These are phyloP conservation scores for Tanacetum coccineum DNA, from an alignment of 129 eudicot genomes.

Conservation along the genomic window DNA sequence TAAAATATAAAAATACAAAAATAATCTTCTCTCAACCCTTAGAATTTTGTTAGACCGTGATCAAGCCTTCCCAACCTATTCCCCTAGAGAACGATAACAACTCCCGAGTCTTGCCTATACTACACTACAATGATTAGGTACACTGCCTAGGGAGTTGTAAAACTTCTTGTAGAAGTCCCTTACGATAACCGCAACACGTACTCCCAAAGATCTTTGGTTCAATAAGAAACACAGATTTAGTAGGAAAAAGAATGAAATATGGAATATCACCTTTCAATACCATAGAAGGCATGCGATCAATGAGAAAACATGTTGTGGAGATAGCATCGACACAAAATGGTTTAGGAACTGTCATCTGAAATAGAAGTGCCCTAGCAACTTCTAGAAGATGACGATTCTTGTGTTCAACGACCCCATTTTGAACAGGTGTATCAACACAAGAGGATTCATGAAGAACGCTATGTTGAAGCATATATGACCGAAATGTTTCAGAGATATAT, in stretches of 20 bases:
- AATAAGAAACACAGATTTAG: neutral
- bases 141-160: too few relatives aligned
- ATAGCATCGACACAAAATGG: conserved; percentile 1
- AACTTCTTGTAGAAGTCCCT: too few relatives aligned
- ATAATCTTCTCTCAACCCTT: too few relatives aligned
- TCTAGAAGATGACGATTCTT: conserved; percentile 9
- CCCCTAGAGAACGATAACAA: too few relatives aligned
- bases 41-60: too few relatives aligned
- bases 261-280: neutral
- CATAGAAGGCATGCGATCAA: neutral
- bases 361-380: neutral
- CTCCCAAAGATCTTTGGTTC: conserved; percentile 2
- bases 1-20: too few relatives aligned
- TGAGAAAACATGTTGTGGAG: neutral
- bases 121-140: too few relatives aligned
- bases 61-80: too few relatives aligned
- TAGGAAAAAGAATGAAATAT: neutral
- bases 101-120: too few relatives aligned
- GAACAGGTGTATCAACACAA: neutral
- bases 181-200: too few relatives aligned
- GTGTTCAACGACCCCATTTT: neutral
- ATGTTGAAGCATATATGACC: neutral
- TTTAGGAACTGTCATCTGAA: conserved; percentile 9
- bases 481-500: neutral
- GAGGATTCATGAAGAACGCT: neutral